These are phyloP conservation scores for Arachis monticola DNA, from an alignment of 331 rosid genomes.

Conservation along the genomic window DNA sequence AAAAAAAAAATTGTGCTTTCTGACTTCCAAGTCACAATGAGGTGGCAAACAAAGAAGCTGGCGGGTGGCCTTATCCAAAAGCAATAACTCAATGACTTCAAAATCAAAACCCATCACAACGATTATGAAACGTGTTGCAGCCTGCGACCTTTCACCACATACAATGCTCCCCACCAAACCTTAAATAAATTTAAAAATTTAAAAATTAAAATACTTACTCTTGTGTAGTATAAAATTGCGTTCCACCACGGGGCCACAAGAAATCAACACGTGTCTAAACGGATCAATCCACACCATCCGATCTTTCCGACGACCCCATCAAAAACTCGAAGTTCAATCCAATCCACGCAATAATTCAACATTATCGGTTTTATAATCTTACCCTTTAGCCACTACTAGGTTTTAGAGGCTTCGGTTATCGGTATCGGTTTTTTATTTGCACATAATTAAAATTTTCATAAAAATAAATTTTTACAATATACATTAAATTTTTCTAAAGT, in stretches of 20 bases:
- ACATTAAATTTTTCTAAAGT: too few relatives aligned
- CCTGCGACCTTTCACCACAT: slow-evolving; percentile 20
- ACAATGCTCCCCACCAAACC: not conserved
- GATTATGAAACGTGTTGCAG: slow-evolving; percentile 30
- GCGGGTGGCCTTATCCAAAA: slow-evolving; percentile 33
- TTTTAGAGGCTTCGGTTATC: too few relatives aligned
- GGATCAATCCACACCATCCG: slow-evolving; percentile 18
- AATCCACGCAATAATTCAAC: slow-evolving; percentile 22
- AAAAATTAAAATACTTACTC: too few relatives aligned
- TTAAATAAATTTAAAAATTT: not conserved
- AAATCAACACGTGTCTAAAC: not conserved
- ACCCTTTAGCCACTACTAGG: not conserved
- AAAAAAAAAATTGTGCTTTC: not conserved
- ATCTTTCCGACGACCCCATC: not conserved
- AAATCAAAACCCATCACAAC: not conserved
- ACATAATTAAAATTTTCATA: not conserved
- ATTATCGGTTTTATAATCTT: slow-evolving; percentile 27
- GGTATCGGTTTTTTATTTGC: not conserved
- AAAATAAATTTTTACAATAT: too few relatives aligned
- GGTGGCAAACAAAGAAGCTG: not conserved
- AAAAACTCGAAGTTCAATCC: not conserved
- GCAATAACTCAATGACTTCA: not conserved
- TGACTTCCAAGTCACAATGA: slow-evolving; percentile 24
- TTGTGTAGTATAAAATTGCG: slow-evolving; percentile 30
- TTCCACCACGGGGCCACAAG: slow-evolving; percentile 1